Evolutionary conservation across 1,284 basidiomycete genomes (phyloP), one percentile per base, ranked within the genome.

Genomic region (Neolentinus lepideus): DNA sequence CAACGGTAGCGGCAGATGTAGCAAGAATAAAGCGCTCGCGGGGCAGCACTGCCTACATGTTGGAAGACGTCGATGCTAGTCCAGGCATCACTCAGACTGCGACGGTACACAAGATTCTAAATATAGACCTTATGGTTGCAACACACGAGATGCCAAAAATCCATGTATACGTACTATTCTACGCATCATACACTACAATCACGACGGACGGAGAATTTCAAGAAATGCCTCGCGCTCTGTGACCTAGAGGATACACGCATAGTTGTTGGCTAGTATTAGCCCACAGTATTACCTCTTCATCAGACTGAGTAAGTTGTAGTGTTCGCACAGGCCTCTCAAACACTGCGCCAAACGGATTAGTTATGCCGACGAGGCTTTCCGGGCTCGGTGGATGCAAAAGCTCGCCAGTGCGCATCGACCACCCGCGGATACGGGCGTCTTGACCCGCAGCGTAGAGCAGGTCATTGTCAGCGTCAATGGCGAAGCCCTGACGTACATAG

Each of bases 391-490:
- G 62, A 48, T 58, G 53, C 25, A 83, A 64, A 8, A 71, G 68
- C 11, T 68, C 67, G 4, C 85, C 87, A 2, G 75, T 78, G 4
- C 67, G 72, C 4, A 90, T 63, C 2, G 84, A 85, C 88, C 88
- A 90, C 1, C 75, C 77, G 25, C 84, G 75, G 66, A 89, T 72
- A 60, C 77, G 69, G 61, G 75, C 63, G 73, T 86, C 81, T 65
- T 84, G 77, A 2, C 89, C 90, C 0, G 84, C 85, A 2, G 83
- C 83, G 62, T 92, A 92, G 14, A 94, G 63, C 59, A 87, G 83
- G 51, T 84, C 75, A 56, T 88, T 78, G 1, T 69, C 67, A 0
- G 80, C 76, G 58, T 88, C 85, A 11, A 80, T 65, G 0, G 76
- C 69, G 16, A 88, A 70, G 9, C 87, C 85, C 87, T 89, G 59